Evolutionary conservation across 768 basidiomycete species (phyloP).

Genomic region (Russula sp.): DNA sequence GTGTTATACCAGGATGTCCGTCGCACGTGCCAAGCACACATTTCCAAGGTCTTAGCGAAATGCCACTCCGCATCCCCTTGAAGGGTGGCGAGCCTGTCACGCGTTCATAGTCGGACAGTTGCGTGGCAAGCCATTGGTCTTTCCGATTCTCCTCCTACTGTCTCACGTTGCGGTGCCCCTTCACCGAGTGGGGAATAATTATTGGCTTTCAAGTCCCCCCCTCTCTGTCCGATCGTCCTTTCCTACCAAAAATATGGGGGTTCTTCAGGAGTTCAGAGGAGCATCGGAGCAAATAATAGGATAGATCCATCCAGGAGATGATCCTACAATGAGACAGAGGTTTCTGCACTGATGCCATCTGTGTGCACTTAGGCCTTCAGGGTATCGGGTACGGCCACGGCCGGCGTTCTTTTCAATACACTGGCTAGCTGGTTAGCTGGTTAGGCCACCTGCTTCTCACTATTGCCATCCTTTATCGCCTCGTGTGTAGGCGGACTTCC

Average conservation of each 20-base stretch:
- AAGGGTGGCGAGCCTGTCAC: not conserved
- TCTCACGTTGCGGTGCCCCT: not conserved
- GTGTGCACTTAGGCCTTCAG: not conserved
- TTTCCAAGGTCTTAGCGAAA: not conserved
- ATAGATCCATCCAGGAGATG: not conserved
- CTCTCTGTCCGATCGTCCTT: not conserved
- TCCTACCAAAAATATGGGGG: not conserved
- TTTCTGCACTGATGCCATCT: not conserved
- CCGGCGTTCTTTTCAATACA: not conserved
- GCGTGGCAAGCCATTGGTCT: not conserved
- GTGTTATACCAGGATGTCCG: not conserved
- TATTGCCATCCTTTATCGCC: not conserved
- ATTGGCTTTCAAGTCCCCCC: not conserved
- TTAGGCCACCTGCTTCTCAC: not conserved
- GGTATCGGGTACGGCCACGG: not conserved
- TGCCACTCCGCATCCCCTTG: not conserved
- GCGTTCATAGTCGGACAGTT: not conserved
- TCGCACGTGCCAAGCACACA: not conserved
- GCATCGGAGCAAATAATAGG: not conserved
- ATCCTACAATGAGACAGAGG: too few species aligned
- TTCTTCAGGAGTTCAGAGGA: not conserved
- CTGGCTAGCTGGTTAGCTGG: not conserved
- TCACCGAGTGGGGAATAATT: not conserved
- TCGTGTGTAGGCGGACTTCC: not conserved
- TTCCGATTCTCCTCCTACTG: not conserved